Base-by-base conservation (phyloP, 345 rosid species). In the Arabis alpina region DNA sequence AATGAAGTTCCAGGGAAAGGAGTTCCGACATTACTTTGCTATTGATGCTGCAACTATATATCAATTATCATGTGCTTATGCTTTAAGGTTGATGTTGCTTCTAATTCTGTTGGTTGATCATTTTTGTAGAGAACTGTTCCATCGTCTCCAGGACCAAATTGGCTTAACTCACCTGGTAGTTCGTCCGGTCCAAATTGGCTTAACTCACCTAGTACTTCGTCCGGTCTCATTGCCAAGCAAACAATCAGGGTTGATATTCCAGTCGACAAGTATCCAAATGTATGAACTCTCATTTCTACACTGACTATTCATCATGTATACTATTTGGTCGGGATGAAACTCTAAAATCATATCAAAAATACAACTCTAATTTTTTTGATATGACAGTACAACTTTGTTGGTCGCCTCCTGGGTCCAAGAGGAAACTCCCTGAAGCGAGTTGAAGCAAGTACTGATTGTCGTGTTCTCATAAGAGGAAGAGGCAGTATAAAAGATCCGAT, bases 401-500 rank as follows among this genome's bases (percentile, higher is more conserved):
- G 99, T 28, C 98, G 98, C 65, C 94, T 95, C 70, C 88, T 95
- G 68, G 99, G 98, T 37, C 99, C 98, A 52, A 82, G 98, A 76
- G 99, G 99, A 8, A 90, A 95, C 85, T 95, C 99, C 28, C 88
- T 95, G 37, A 95, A 92, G 82, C 85, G 99, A 41, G 96, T 95
- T 77, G 99, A 95, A 86, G 94, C 96, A 61, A 92, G 77, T 77
- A 95, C 98, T 3, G 96, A 87, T 15, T 95, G 99, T 19, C 97
- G 90, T 61, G 92, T 95, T 65, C 79, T 92, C 65, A 95, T 95
- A 28, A 90, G 99, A 80, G 99, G 99, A 48, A 83, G 84, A 49
- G 99, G 99, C 54, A 92, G 98, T 72, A 90, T 92, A 15, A 95
- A 92, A 79, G 97, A 95, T 80, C 89, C 91, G 30, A 60, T 74